Percentiles rank a stretch among this genome's conserved stretches.
Conservation (phyloP, 371 early-diverging fungal genomes). For the Mortierella sp. region DNA sequence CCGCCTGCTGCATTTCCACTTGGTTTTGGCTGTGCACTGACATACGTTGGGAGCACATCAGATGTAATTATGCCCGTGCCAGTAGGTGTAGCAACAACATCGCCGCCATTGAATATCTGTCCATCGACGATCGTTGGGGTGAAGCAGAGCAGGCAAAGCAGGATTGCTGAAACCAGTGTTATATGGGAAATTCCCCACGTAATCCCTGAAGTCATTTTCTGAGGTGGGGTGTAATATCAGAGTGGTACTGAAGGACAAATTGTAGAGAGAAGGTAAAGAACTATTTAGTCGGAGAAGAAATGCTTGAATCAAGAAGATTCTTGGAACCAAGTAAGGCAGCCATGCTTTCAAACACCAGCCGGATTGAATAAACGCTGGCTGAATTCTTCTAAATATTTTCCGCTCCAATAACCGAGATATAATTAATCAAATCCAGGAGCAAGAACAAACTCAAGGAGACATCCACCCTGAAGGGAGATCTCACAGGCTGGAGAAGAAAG, state of each 20-base stretch:
- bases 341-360: background rate
- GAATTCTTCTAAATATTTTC: background rate
- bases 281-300: background rate
- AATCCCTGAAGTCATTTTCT: background rate
- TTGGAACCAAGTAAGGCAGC: background rate
- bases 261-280: background rate
- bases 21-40: background rate
- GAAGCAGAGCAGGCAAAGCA: background rate
- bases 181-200: background rate
- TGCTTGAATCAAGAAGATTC: background rate
- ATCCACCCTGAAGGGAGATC: conserved; percentile 9
- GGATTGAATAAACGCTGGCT: background rate
- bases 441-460: conserved; percentile 8
- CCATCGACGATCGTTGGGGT: conserved; percentile 8
- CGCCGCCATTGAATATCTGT: conserved; percentile 35
- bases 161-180: conserved; percentile 13
- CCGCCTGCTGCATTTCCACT: background rate
- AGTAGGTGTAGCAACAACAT: conserved; percentile 15
- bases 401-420: background rate
- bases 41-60: conserved; percentile 13
- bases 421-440: conserved; percentile 14
- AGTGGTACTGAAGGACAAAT: background rate
- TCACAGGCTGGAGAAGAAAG: background rate
- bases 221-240: background rate
- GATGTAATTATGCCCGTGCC: conserved; percentile 10